A percentile compares a stretch with the other conserved stretches of the same genome.
These are phyloP conservation scores for Fusarium redolens DNA, from an alignment of 2,329 filamentous ascomycete species.

Conservation along the genomic window DNA sequence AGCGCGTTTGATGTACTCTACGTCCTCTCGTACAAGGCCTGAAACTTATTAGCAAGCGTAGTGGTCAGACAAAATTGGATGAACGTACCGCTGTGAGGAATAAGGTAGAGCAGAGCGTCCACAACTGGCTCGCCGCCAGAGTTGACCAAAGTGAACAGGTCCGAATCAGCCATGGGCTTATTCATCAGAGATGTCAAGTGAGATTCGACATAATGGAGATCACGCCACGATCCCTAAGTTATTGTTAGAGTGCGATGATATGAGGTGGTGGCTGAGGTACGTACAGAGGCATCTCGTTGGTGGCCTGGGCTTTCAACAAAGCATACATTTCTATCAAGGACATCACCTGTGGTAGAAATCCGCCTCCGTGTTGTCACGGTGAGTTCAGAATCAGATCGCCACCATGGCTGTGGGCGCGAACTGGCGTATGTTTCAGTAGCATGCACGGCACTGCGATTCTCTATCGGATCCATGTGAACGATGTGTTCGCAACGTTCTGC, in stretches of 20 bases:
- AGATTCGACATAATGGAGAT: constrained; percentile 77
- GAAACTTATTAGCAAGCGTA: constrained; percentile 24
- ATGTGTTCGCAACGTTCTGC: constrained; percentile 90
- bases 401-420: constrained; percentile 85
- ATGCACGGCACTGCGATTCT: constrained; percentile 43
- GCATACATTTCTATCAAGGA: constrained; percentile 91
- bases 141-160: constrained; percentile 81
- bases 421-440: constrained; percentile 81
- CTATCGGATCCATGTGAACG: constrained; percentile 84
- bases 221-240: constrained; percentile 68
- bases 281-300: constrained; percentile 63
- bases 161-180: constrained; percentile 74
- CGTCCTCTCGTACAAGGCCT: constrained; percentile 60
- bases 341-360: constrained; percentile 73
- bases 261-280: constrained; percentile 42
- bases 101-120: constrained; percentile 85
- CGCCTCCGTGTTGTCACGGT: constrained; percentile 68
- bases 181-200: constrained; percentile 46
- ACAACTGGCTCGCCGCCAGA: constrained; percentile 86
- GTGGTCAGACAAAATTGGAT: neutral
- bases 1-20: constrained; percentile 78
- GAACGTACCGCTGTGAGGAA: constrained; percentile 71
- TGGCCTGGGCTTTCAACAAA: constrained; percentile 88
- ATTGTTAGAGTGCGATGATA: constrained; percentile 50
- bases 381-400: constrained; percentile 86